These are phyloP conservation scores for Novymonas esmeraldas DNA, from an alignment of 208 protist genomes.

Conservation along the genomic window DNA sequence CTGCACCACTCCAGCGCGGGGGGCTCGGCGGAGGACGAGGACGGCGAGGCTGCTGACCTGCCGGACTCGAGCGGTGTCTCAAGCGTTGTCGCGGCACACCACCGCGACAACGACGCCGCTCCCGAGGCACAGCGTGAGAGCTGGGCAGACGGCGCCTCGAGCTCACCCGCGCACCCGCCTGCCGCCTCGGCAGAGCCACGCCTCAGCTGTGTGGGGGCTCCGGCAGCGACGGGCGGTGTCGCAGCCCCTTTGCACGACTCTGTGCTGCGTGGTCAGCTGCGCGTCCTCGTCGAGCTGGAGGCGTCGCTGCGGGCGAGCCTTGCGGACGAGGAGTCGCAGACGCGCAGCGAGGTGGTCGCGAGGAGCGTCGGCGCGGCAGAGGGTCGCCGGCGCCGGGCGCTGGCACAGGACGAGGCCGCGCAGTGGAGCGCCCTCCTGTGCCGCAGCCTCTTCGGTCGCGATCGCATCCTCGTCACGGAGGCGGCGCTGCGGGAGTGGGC, in stretches of 20 bases:
- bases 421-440: not conserved
- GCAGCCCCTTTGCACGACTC: not conserved
- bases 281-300: conserved; percentile 12
- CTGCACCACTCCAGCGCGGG: too few relatives aligned
- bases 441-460: not conserved
- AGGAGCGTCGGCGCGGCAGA: not conserved
- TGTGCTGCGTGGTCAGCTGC: conserved; percentile 6
- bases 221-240: not conserved
- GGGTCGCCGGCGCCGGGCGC: not conserved
- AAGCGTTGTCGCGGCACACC: too few relatives aligned
- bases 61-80: too few relatives aligned
- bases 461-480: conserved; percentile 16
- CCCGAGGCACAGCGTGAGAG: too few relatives aligned
- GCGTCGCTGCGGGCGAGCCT: not conserved
- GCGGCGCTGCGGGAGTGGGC: conserved; percentile 7
- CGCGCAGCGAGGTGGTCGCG: not conserved
- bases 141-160: too few relatives aligned
- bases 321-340: not conserved
- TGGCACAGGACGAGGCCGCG: not conserved
- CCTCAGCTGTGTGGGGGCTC: too few relatives aligned
- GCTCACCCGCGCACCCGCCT: too few relatives aligned
- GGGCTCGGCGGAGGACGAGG: too few relatives aligned
- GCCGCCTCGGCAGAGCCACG: too few relatives aligned
- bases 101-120: too few relatives aligned
- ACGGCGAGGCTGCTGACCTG: too few relatives aligned